A percentile compares a stretch with the other conserved stretches of the same genome.
Conservation (phyloP, 1,284 basidiomycete genomes). For the Trametes polyzona region DNA sequence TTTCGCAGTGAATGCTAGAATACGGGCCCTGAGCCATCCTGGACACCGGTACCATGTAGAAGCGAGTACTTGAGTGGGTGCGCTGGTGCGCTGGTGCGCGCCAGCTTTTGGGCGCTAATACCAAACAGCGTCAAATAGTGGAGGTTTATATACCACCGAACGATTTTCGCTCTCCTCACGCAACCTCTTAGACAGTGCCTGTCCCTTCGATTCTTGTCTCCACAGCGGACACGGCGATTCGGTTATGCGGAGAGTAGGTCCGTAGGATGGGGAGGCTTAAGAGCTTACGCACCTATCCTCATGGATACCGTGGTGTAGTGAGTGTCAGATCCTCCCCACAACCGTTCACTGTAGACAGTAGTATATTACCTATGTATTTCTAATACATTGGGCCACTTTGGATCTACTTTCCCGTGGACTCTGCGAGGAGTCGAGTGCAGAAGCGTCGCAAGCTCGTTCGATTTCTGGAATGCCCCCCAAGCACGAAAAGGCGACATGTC, state of each 20-base stretch:
- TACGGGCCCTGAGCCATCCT: too few species aligned
- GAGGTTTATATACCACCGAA: slow-evolving; percentile 10
- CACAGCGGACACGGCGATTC: slow-evolving; percentile 70
- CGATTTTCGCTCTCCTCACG: slow-evolving; percentile 40
- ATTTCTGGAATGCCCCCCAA: too few species aligned
- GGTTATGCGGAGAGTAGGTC: slow-evolving; percentile 66
- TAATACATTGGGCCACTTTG: background rate
- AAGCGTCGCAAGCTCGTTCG: too few species aligned
- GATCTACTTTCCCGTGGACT: background rate
- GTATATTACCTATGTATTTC: background rate
- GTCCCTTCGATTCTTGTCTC: slow-evolving; percentile 43
- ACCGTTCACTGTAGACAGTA: background rate
- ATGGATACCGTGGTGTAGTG: slow-evolving; percentile 52
- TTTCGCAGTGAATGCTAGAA: too few species aligned
- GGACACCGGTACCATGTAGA: too few species aligned
- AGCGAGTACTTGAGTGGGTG: too few species aligned
- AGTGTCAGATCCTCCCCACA: slow-evolving; percentile 80
- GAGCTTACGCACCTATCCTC: slow-evolving; percentile 55
- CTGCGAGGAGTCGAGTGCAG: too few species aligned
- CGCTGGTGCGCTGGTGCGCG: too few species aligned
- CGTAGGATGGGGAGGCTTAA: slow-evolving; percentile 51
- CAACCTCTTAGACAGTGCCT: slow-evolving; percentile 81
- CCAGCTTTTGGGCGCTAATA: too few species aligned
- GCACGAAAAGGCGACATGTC: too few species aligned
- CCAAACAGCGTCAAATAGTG: slow-evolving; percentile 15